Evolutionary conservation across 73 alveolate genomes (phyloP).

Genomic region (Tetrahymena borealis): DNA sequence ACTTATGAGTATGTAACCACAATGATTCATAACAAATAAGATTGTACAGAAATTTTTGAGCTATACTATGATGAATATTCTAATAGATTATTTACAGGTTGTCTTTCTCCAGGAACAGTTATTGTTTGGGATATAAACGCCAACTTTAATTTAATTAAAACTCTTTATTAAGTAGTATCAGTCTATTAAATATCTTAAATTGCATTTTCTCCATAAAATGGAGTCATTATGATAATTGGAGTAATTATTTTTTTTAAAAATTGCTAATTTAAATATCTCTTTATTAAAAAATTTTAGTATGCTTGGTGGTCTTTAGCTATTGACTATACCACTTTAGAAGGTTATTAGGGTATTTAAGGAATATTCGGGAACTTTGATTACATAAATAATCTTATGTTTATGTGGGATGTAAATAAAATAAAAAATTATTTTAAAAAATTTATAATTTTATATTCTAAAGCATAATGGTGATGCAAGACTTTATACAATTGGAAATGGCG

Average conservation of each 20-base stretch:
- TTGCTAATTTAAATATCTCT: background rate
- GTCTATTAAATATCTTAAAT: background rate
- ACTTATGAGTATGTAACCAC: background rate
- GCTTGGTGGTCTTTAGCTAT: background rate
- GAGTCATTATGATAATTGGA: background rate
- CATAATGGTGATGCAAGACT: background rate
- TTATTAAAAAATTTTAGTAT: background rate
- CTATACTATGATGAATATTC: background rate
- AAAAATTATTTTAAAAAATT: background rate
- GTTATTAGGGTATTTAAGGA: background rate
- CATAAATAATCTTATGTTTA: background rate
- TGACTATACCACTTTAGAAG: background rate
- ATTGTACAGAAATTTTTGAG: background rate
- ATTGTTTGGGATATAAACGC: background rate
- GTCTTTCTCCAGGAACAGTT: background rate
- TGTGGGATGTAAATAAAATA: background rate
- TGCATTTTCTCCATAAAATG: background rate
- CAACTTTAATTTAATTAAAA: background rate
- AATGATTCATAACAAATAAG: background rate
- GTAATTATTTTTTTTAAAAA: background rate
- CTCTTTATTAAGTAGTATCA: background rate
- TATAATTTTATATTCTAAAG: background rate
- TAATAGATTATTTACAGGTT: background rate
- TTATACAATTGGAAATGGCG: background rate
- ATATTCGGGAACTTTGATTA: background rate